These are phyloP conservation scores for Penicillium sp. DNA, from an alignment of 2,329 filamentous ascomycete genomes.

Conservation along the genomic window DNA sequence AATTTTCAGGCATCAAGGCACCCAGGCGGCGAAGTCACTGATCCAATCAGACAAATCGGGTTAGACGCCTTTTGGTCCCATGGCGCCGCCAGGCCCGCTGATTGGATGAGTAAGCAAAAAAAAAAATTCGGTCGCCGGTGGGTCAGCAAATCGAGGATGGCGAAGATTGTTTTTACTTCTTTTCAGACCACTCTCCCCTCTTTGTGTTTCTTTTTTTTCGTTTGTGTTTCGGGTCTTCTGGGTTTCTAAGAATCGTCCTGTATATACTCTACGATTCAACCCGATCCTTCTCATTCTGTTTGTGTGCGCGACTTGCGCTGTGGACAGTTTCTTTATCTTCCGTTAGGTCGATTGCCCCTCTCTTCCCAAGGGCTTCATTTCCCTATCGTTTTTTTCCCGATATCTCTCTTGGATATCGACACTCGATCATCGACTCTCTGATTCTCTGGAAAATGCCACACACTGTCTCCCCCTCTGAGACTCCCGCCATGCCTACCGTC, in stretches of 20 bases:
- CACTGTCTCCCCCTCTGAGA: conserved; percentile 36
- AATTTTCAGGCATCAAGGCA: background rate
- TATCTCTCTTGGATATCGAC: conserved; percentile 12
- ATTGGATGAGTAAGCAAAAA: conserved; percentile 12
- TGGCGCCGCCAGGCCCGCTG: conserved; percentile 4
- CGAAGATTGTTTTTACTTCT: conserved; percentile 1
- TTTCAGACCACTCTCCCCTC: conserved; percentile 12
- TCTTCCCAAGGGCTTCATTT: conserved; percentile 1
- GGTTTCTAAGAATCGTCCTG: conserved; percentile 8
- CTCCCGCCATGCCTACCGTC: conserved; percentile 45
- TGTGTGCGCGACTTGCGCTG: conserved; percentile 8
- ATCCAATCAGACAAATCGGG: conserved; percentile 1
- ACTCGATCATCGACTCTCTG: conserved; percentile 6
- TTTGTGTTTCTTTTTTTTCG: conserved; percentile 8
- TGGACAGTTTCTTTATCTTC: conserved; percentile 1
- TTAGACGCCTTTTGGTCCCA: conserved; percentile 1
- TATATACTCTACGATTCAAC: conserved; percentile 5
- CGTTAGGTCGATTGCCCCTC: conserved; percentile 10
- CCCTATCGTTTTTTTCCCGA: conserved; percentile 5
- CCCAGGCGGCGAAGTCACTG: background rate
- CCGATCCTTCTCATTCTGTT: conserved; percentile 1
- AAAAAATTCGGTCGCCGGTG: conserved; percentile 5
- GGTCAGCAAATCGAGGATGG: conserved; percentile 10
- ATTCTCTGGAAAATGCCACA: conserved; percentile 47
- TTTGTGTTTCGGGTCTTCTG: conserved; percentile 4